phyloP scores from a whole-genome alignment of 1,139 yeast genomes.

The Candida glucosophila region DNA sequence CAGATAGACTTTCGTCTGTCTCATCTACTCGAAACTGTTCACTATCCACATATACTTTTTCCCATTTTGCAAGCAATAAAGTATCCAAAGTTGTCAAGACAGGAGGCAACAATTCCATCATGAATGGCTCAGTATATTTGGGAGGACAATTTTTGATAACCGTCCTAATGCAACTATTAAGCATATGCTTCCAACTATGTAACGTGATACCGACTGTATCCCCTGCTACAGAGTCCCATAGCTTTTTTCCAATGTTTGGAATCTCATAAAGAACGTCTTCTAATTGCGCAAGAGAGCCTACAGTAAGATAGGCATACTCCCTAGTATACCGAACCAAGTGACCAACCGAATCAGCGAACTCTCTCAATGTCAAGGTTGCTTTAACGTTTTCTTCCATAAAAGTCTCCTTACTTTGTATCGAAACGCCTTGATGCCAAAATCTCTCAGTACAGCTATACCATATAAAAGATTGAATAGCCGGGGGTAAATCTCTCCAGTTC shows the following conservation, averaged over 20 bases:
- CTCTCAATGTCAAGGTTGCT: constrained; percentile 88
- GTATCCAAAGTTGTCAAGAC: constrained; percentile 66
- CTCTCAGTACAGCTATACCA: constrained; percentile 82
- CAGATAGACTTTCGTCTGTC: constrained; percentile 81
- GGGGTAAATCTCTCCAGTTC: constrained; percentile 83
- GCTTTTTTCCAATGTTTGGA: constrained; percentile 65
- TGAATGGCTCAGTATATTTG: constrained; percentile 55
- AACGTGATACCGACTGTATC: constrained; percentile 81
- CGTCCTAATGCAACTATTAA: constrained; percentile 79
- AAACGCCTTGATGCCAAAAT: constrained; percentile 98
- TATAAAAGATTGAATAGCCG: constrained; percentile 85
- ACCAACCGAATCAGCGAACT: constrained; percentile 98
- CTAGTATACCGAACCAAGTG: constrained; percentile 92
- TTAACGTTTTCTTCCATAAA: constrained; percentile 91
- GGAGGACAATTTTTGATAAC: constrained; percentile 85
- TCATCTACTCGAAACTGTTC: constrained; percentile 59
- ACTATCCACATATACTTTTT: constrained; percentile 59
- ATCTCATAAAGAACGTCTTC: constrained; percentile 85
- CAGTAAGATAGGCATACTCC: constrained; percentile 86
- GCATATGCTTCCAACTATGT: constrained; percentile 97
- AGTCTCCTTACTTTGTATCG: constrained; percentile 88
- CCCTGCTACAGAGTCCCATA: constrained; percentile 84
- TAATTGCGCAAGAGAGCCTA: constrained; percentile 83
- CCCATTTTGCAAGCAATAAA: constrained; percentile 69
- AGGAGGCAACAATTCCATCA: constrained; percentile 71